Conservation (phyloP, 768 basidiomycete genomes). For the Austroboletus eburneus region DNA sequence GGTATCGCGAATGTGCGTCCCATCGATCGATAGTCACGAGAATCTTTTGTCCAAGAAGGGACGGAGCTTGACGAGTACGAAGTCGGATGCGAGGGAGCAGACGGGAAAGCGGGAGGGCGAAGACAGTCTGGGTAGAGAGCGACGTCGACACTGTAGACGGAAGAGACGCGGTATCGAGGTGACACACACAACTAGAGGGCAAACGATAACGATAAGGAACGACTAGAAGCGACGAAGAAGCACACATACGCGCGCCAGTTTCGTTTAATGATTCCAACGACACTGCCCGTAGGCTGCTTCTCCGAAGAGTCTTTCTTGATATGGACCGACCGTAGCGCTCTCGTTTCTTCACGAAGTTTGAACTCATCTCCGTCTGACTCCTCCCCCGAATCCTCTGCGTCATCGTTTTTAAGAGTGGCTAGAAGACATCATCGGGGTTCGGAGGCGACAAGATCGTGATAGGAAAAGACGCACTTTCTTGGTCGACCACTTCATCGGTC, state of each 20-base stretch:
- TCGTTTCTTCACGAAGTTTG: conserved; percentile 43
- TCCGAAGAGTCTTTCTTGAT: conserved; percentile 39
- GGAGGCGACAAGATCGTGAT: not conserved
- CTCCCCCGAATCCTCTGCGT: conserved; percentile 71
- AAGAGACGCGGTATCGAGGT: conserved; percentile 87
- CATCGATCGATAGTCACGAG: conserved; percentile 93
- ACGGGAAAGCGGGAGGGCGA: conserved; percentile 90
- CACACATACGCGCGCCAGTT: conserved; percentile 87
- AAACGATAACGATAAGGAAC: not conserved
- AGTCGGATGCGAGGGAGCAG: conserved; percentile 91
- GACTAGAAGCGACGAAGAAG: not conserved
- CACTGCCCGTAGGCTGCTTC: conserved; percentile 85
- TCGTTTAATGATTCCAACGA: conserved; percentile 90
- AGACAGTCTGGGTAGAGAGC: conserved; percentile 83
- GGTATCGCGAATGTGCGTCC: conserved; percentile 84
- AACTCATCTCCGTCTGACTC: conserved; percentile 44
- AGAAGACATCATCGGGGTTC: conserved; percentile 1
- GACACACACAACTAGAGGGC: conserved; percentile 76
- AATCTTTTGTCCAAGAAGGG: conserved; percentile 89
- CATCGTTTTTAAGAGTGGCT: conserved; percentile 85
- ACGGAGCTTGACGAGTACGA: conserved; percentile 89
- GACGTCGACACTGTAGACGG: conserved; percentile 75
- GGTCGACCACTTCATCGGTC: conserved; percentile 89
- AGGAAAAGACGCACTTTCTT: conserved; percentile 59
- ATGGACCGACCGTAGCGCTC: conserved; percentile 25